Base-by-base conservation (phyloP, 1,284 basidiomycete species). In the Cerrena zonata region DNA sequence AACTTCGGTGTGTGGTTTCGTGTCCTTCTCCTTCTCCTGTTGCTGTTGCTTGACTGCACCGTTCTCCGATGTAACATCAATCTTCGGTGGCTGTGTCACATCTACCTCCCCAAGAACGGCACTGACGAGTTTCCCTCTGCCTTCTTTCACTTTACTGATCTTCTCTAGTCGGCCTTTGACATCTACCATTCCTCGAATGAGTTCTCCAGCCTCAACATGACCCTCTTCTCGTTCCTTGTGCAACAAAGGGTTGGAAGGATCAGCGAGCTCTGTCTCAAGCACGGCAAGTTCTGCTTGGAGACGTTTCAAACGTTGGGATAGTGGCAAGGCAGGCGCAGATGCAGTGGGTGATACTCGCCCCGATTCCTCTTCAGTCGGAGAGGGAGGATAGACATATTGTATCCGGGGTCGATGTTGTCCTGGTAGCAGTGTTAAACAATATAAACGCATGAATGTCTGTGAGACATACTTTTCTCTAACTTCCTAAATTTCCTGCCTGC, bases 141-240 rank as follows among this genome's bases (percentile, higher is more conserved):
- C 84, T 59, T 88, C 84, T 51, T 80, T 78, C 3, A 71, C 76
- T 60, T 78, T 79, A 47, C 76, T 74, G 50, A 89, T 80, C 68
- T 79, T 82, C 53, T 84, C 82, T 51, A 90, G 63, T 45, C 88
- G 67, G 21, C 75, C 72, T 54, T 85, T 73, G 12, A 89, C 82
- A 58, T 88, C 87, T 3, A 88, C 83, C 45, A 90, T 66, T 0
- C 84, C 86, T 42, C 80, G 76, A 56, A 90, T 82, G 52, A 91
- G 74, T 61, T 86, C 84, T 4, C 84, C 87, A 0, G 86, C 78
- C 61, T 89, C 86, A 10, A 83, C 75, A 48, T 74, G 72, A n/a
- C 75, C 75, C 38, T 78, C 77, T 48, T 81, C 79, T 11, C 56
- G 70, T 61, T 65, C 80, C 68, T 68, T 77, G 34, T 63, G 62